A percentile compares a stretch with the other conserved stretches of the same genome.
phyloP scores from a whole-genome alignment of 805 yeast genomes.

The Wickerhamomyces ciferrii region DNA sequence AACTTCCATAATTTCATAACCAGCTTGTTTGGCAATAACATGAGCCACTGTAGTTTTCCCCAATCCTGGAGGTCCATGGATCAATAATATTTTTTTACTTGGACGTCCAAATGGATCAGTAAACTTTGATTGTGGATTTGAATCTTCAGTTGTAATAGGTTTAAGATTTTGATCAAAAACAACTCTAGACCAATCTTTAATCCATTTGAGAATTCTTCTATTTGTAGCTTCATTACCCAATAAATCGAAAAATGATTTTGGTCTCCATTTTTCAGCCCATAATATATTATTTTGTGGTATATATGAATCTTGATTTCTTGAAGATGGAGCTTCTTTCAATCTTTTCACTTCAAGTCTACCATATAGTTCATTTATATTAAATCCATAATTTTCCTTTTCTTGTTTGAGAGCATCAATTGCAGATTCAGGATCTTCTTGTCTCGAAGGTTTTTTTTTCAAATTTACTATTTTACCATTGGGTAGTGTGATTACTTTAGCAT shows the following conservation, averaged over 20 bases:
- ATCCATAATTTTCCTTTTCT: constrained; percentile 30
- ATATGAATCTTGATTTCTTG: constrained; percentile 1
- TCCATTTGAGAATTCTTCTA: constrained; percentile 55
- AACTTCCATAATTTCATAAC: constrained; percentile 75
- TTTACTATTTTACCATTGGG: constrained; percentile 10
- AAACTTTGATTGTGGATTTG: constrained; percentile 3
- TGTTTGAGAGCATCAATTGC: constrained; percentile 4
- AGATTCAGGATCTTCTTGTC: neutral
- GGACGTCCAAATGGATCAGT: constrained; percentile 57
- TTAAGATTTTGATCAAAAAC: constrained; percentile 43
- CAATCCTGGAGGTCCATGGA: constrained; percentile 91
- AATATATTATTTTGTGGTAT: constrained; percentile 12
- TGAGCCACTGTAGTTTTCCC: constrained; percentile 93
- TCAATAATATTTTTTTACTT: constrained; percentile 54
- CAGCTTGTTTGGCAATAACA: constrained; percentile 74
- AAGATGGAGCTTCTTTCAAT: constrained; percentile 6
- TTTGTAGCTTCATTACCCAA: constrained; percentile 67
- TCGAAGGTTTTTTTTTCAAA: neutral
- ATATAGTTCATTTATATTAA: constrained; percentile 30
- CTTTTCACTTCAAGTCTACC: constrained; percentile 25
- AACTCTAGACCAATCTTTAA: constrained; percentile 59
- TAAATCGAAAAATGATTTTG: constrained; percentile 55
- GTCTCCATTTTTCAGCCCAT: constrained; percentile 68
- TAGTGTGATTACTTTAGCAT: neutral
- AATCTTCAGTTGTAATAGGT: constrained; percentile 15